Conservation (phyloP, 1,139 yeast species). For the Scheffersomyces segobiensis region DNA sequence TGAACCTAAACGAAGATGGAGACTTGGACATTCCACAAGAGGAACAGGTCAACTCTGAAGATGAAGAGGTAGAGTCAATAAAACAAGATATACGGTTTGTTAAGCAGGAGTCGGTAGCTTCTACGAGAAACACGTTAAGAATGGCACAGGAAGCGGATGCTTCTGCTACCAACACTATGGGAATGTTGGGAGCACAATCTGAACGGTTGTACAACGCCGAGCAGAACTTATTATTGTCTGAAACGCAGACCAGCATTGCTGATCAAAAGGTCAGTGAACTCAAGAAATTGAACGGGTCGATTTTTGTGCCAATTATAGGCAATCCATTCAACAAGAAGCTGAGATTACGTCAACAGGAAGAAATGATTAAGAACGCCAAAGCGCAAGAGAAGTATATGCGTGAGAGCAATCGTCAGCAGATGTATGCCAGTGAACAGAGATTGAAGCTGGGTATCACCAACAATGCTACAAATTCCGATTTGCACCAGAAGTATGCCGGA, state of each 20-base stretch:
- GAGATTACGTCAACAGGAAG: constrained; percentile 75
- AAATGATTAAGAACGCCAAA: constrained; percentile 63
- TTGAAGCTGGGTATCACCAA: constrained; percentile 42
- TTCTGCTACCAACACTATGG: constrained; percentile 85
- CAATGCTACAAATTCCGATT: constrained; percentile 38
- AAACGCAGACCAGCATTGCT: constrained; percentile 80
- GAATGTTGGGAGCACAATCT: constrained; percentile 90
- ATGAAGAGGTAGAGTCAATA: constrained; percentile 87
- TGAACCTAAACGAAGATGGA: constrained; percentile 36
- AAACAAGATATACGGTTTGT: constrained; percentile 83
- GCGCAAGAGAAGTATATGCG: constrained; percentile 57
- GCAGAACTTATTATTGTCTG: constrained; percentile 71
- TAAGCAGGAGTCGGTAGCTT: constrained; percentile 83
- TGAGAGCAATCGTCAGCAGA: constrained; percentile 42
- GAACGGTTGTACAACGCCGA: constrained; percentile 82
- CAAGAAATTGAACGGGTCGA: constrained; percentile 74
- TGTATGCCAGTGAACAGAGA: constrained; percentile 50
- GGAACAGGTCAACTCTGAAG: constrained; percentile 56
- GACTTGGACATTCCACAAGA: constrained; percentile 43
- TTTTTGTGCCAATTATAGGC: constrained; percentile 76
- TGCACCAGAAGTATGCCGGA: constrained; percentile 51
- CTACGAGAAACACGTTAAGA: constrained; percentile 81
- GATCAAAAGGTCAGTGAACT: constrained; percentile 83
- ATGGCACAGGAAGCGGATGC: constrained; percentile 93
- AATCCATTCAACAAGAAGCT: constrained; percentile 89